These are phyloP conservation scores for Seiridium cupressi DNA, from an alignment of 2,329 filamentous ascomycete species.

Conservation along the genomic window DNA sequence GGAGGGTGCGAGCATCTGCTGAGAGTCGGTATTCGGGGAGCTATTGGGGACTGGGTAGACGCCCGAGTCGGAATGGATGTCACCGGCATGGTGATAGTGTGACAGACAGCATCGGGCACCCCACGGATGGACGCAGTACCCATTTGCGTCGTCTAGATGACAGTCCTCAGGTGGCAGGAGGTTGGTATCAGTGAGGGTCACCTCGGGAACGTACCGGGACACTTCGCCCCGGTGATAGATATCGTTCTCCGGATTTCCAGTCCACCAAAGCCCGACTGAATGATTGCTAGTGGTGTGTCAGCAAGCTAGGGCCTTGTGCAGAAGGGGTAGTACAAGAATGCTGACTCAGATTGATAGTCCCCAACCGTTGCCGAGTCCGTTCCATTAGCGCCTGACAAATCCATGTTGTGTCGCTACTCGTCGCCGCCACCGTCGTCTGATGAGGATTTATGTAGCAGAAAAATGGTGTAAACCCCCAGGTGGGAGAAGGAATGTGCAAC, in stretches of 20 bases:
- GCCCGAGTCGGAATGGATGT: neutral
- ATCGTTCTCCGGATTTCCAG: neutral
- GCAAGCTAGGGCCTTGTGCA: neutral
- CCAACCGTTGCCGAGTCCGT: neutral
- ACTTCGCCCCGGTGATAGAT: neutral
- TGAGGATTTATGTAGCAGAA: no score
- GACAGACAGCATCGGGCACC: neutral
- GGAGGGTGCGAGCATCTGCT: no score
- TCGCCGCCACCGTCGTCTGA: no score
- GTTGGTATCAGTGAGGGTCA: no score
- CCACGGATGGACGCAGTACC: neutral
- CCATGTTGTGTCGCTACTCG: neutral
- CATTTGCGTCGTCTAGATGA: neutral
- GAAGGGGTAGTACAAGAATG: neutral
- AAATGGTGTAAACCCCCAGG: no score
- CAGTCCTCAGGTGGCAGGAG: neutral
- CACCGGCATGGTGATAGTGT: neutral
- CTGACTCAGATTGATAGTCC: constrained; percentile 2
- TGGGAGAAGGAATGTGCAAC: no score
- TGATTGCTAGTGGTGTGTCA: neutral
- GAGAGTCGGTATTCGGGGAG: neutral
- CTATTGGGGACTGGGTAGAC: no score
- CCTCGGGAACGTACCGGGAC: neutral
- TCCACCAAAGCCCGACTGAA: neutral
- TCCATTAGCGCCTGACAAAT: neutral